These are phyloP conservation scores for Tolypocladium tropicale DNA, from an alignment of 2,329 filamentous ascomycete genomes.

Conservation along the genomic window DNA sequence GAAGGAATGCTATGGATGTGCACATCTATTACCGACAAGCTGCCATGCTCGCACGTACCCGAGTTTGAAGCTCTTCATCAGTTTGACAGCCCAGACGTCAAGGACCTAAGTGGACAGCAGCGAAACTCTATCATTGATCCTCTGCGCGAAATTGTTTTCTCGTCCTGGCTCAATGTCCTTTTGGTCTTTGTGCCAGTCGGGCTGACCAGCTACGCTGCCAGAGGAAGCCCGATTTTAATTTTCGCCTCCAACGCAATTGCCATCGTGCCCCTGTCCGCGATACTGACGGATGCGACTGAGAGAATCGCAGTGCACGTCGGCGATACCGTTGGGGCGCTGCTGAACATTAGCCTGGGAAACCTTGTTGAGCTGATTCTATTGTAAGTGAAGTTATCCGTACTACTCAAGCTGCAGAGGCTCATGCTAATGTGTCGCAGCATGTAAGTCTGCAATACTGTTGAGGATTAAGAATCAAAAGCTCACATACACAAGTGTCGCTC, in stretches of 20 bases:
- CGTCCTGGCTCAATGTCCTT: slow-evolving; percentile 50
- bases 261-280: slow-evolving; percentile 46
- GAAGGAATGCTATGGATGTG: neutral
- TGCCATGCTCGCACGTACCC: neutral
- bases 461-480: neutral
- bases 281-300: slow-evolving; percentile 50
- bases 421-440: slow-evolving; percentile 13
- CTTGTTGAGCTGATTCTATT: slow-evolving; percentile 54
- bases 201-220: slow-evolving; percentile 39
- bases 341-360: slow-evolving; percentile 54
- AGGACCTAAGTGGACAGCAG: neutral
- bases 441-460: slow-evolving; percentile 13
- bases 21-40: neutral
- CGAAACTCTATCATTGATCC: neutral
- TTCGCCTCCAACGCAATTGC: slow-evolving; percentile 53
- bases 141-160: slow-evolving; percentile 17
- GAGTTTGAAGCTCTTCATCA: neutral
- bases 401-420: neutral
- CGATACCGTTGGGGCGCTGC: slow-evolving; percentile 46
- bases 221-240: slow-evolving; percentile 27
- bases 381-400: slow-evolving; percentile 22
- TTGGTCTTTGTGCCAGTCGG: slow-evolving; percentile 63
- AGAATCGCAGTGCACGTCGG: slow-evolving; percentile 45
- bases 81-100: neutral
- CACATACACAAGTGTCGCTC: slow-evolving; percentile 35